Conservation (phyloP, 768 basidiomycete genomes). For the Rhodocollybia butyracea region DNA sequence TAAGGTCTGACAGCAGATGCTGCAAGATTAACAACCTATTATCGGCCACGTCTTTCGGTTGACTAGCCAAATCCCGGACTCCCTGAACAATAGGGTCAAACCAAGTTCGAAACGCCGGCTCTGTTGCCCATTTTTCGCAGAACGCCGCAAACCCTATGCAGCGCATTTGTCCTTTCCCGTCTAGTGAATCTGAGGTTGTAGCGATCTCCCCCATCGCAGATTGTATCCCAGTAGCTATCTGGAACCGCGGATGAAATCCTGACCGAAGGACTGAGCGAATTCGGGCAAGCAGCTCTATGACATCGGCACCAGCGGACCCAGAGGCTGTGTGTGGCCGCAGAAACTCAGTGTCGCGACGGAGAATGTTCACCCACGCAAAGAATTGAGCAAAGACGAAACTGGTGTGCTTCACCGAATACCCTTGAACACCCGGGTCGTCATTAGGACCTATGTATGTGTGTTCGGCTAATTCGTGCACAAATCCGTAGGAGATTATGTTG, state of each 20-base stretch:
- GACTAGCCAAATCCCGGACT: no score
- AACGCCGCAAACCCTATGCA: no score
- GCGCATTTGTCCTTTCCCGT: not conserved
- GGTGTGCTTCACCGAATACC: no score
- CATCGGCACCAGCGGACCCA: not conserved
- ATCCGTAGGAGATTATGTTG: no score
- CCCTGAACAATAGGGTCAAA: not conserved
- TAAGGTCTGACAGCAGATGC: not conserved
- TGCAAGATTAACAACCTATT: not conserved
- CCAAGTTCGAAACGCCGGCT: not conserved
- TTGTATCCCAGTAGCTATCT: not conserved
- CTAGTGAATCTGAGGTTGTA: not conserved
- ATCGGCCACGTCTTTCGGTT: not conserved
- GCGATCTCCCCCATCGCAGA: not conserved
- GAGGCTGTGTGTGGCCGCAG: not conserved
- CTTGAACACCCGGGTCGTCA: no score
- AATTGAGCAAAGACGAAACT: no score
- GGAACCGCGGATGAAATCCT: not conserved
- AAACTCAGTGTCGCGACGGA: not conserved
- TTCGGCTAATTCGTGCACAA: not conserved
- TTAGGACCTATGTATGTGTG: not conserved
- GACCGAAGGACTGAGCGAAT: not conserved
- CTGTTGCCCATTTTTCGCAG: not conserved
- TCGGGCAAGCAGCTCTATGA: not conserved
- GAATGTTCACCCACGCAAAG: not conserved